Base-by-base conservation (phyloP, 441 rosid genomes). In the Croton setiger region DNA sequence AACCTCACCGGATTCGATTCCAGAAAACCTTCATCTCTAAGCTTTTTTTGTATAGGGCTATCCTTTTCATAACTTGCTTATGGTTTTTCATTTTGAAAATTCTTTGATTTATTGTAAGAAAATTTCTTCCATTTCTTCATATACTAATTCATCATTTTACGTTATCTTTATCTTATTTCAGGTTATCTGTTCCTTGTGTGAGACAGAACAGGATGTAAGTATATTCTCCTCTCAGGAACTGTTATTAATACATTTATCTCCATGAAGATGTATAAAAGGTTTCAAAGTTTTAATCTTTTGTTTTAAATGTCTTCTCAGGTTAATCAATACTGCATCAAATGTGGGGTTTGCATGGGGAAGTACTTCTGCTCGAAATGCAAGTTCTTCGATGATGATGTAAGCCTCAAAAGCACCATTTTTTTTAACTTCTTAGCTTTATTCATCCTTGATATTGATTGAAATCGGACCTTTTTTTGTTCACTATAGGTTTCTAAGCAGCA, bases 301-400 rank as follows among this genome's bases (percentile, higher is more conserved):
- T 15, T 62, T 27, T 27, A 27, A 18, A 27, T 60, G 3, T 39
- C 41, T 27, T 37, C 37, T 45, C 77, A 87, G 91, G 83, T 83
- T 72, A 85, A 75, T 39, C 86, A 85, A 35, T 20, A 74, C 64
- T 87, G 89, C 72, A 48, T 73, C 51, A 41, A 77, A 8, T 87
- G 89, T 65, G 86, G 89, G 41, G 84, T 79, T 66, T 80, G 85
- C 68, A 81, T 87, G 88, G 91, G 91, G 62, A 75, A 80, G 62
- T 87, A 84, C 60, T 87, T 81, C 41, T 87, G 91, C 76, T 49
- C 77, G 11, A 74, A 79, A 37, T 87, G 88, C 88, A 87, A 85
- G 59, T 81, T 85, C 69, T 83, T 75, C 21, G 86, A 84, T 31
- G 86, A 84, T 65, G 87, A 87, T 71, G 91, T 87, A 68, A 71